Conservation (phyloP, 805 yeast species). For the Torulaspora indica region DNA sequence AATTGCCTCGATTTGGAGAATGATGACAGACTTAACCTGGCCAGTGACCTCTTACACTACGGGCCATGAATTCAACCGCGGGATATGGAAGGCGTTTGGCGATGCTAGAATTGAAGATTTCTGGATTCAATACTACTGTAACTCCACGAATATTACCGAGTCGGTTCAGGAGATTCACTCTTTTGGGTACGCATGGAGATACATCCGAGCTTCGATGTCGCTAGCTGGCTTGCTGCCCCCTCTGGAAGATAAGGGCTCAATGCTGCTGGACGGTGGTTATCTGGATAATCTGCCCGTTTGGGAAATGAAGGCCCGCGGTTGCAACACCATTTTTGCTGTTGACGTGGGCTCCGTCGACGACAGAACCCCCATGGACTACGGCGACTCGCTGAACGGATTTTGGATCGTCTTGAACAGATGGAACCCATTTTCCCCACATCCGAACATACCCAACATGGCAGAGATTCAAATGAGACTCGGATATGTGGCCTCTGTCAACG, state of each 20-base stretch:
- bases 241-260: constrained; percentile 79
- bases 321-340: constrained; percentile 79
- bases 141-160: constrained; percentile 91
- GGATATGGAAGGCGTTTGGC: constrained; percentile 96
- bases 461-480: constrained; percentile 92
- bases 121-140: constrained; percentile 85
- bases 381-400: constrained; percentile 86
- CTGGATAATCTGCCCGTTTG: constrained; percentile 87
- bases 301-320: constrained; percentile 89
- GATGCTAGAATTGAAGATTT: constrained; percentile 91
- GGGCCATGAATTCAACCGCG: constrained; percentile 95
- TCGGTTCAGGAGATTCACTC: constrained; percentile 93
- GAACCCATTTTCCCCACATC: constrained; percentile 84
- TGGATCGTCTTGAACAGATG: constrained; percentile 86
- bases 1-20: constrained; percentile 81
- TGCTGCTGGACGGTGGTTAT: constrained; percentile 95
- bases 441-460: constrained; percentile 89
- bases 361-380: constrained; percentile 81
- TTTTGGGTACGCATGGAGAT: constrained; percentile 92
- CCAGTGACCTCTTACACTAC: constrained; percentile 94
- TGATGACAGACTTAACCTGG: constrained; percentile 76
- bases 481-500: constrained; percentile 92
- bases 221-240: constrained; percentile 87
- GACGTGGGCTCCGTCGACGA: constrained; percentile 97
- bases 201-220: constrained; percentile 93